Evolutionary conservation across 768 basidiomycete genomes (phyloP).

Genomic region (Hydnomerulius pinastri): DNA sequence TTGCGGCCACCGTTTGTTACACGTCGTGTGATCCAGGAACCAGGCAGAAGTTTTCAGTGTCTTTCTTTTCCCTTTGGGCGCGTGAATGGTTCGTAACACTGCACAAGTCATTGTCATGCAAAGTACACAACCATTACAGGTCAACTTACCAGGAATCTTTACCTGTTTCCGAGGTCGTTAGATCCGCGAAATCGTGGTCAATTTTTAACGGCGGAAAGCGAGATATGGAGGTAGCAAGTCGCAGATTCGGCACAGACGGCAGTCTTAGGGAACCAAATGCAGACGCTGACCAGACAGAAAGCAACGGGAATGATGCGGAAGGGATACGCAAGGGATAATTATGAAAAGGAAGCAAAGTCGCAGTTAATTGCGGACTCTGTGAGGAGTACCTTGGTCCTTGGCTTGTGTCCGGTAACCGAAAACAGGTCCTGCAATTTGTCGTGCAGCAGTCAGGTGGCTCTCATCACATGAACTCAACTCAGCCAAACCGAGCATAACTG

Average conservation of each 20-base stretch:
- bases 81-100: neutral
- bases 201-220: neutral
- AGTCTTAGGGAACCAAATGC: neutral
- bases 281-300: neutral
- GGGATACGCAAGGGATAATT: neutral
- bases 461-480: slow-evolving; percentile 11
- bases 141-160: slow-evolving; percentile 1
- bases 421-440: slow-evolving; percentile 1
- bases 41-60: neutral
- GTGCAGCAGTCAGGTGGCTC: slow-evolving; percentile 14
- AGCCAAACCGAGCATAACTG: slow-evolving; percentile 6
- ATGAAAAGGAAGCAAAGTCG: neutral
- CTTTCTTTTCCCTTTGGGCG: neutral
- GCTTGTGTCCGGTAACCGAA: neutral
- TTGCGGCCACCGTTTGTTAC: slow-evolving; percentile 8
- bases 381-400: neutral
- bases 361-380: slow-evolving; percentile 1
- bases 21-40: slow-evolving; percentile 23
- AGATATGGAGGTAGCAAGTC: neutral
- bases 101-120: neutral
- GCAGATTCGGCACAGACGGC: neutral
- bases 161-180: neutral
- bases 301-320: neutral
- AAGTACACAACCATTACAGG: neutral
- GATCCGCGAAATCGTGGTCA: neutral